Conservation (phyloP, 2,329 filamentous ascomycete species). For the Fusarium dimerum region DNA sequence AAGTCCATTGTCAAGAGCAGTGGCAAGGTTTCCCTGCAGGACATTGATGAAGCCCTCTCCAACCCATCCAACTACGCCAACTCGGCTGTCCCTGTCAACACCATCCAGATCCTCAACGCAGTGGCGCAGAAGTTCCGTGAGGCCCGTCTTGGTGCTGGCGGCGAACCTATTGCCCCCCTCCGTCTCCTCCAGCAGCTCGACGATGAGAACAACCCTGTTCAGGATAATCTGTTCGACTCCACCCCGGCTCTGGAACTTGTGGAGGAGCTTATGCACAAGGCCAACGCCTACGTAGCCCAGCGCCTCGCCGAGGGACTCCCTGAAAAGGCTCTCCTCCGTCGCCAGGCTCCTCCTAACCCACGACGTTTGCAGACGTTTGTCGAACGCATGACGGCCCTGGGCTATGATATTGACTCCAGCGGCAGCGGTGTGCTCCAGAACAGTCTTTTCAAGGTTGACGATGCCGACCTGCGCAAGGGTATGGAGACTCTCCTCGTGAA, state of each 20-base stretch:
- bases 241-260: slow-evolving; percentile 88
- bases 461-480: slow-evolving; percentile 87
- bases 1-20: slow-evolving; percentile 91
- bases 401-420: slow-evolving; percentile 84
- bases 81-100: slow-evolving; percentile 67
- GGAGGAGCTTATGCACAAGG: slow-evolving; percentile 92
- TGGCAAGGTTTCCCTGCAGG: slow-evolving; percentile 79
- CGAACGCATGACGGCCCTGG: slow-evolving; percentile 89
- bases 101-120: slow-evolving; percentile 78
- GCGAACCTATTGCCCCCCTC: slow-evolving; percentile 78
- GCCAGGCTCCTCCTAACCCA: slow-evolving; percentile 81
- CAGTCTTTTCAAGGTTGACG: slow-evolving; percentile 91
- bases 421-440: slow-evolving; percentile 92
- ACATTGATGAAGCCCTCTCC: slow-evolving; percentile 80
- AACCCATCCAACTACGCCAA: slow-evolving; percentile 64
- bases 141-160: slow-evolving; percentile 77
- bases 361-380: slow-evolving; percentile 88
- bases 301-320: slow-evolving; percentile 77
- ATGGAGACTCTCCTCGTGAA: slow-evolving; percentile 97
- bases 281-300: slow-evolving; percentile 86
- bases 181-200: slow-evolving; percentile 91
- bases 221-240: slow-evolving; percentile 94
- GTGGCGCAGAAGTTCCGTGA: slow-evolving; percentile 91
- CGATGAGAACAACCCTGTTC: slow-evolving; percentile 96
- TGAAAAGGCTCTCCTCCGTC: slow-evolving; percentile 88